phyloP scores from a whole-genome alignment of 208 protist genomes.

The Acanthamoeba lenticulata region DNA sequence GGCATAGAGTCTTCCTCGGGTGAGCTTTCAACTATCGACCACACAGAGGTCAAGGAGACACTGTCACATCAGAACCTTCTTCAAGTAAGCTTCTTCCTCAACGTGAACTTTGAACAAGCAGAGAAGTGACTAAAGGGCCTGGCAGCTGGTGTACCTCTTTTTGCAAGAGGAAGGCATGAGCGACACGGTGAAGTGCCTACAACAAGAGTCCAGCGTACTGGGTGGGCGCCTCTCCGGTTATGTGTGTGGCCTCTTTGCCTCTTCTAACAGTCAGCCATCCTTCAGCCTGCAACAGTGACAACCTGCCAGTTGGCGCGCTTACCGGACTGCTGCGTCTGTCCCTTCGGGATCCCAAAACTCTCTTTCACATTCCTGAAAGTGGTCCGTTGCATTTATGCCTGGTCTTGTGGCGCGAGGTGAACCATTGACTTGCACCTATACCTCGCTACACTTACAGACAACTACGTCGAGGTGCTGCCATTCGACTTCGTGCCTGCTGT shows the following conservation, averaged over 20 bases:
- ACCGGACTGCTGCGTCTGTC: not conserved
- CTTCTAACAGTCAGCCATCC: not conserved
- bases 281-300: not conserved
- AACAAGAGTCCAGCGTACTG: not conserved
- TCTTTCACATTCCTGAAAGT: not conserved
- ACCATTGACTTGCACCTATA: not conserved
- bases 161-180: slow-evolving; percentile 31
- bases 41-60: slow-evolving; percentile 61
- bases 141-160: slow-evolving; percentile 2
- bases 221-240: no score
- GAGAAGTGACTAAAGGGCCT: no score
- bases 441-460: not conserved
- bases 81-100: not conserved
- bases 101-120: no score
- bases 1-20: no score
- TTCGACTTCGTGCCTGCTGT: slow-evolving; percentile 6
- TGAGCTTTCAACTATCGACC: no score
- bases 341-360: not conserved
- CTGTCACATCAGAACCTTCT: slow-evolving; percentile 25
- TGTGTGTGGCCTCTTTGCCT: not conserved
- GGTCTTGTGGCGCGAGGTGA: not conserved
- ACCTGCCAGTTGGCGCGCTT: not conserved
- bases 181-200: not conserved
- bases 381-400: not conserved
- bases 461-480: not conserved